These are phyloP conservation scores for Eimeria necatrix DNA, from an alignment of 169 alveolate genomes.

Conservation along the genomic window DNA sequence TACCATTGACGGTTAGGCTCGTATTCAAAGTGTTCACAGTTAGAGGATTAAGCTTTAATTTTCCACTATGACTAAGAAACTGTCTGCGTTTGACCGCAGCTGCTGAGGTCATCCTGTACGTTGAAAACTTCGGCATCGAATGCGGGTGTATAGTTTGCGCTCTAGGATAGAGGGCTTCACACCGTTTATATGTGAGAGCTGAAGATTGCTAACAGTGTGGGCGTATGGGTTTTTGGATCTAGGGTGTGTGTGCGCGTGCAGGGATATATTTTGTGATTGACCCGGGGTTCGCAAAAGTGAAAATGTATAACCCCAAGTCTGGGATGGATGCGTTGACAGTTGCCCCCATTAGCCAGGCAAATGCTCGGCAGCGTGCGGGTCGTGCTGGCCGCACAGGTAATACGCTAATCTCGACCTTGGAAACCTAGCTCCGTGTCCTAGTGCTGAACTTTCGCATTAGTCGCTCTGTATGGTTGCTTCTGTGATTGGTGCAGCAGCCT, in stretches of 20 bases:
- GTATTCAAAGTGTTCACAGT: neutral
- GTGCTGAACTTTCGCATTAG: no score
- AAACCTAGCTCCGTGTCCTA: neutral
- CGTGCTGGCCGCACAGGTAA: conserved; percentile 99
- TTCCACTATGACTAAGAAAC: neutral
- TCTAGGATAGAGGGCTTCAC: neutral
- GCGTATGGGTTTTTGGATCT: neutral
- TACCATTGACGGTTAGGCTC: conserved; percentile 98
- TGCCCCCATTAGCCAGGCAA: conserved; percentile 99
- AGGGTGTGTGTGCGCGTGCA: neutral
- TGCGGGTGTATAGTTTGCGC: neutral
- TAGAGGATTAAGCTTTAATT: neutral
- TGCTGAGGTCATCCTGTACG: neutral
- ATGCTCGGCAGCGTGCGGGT: conserved; percentile 99
- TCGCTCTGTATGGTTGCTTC: no score
- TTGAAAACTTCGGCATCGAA: neutral
- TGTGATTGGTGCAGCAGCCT: no score
- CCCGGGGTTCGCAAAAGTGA: conserved; percentile 99
- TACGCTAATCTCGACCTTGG: neutral
- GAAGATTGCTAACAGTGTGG: neutral
- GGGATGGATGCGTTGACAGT: conserved; percentile 99
- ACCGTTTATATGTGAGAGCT: no score
- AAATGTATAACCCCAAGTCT: conserved; percentile 97
- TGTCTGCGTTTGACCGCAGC: neutral
- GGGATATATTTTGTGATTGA: conserved; percentile 99